Evolutionary conservation across 352 stramenopile species (phyloP), one percentile per base, ranked within the genome.

Genomic region (Peronosclerospora sorghi): DNA sequence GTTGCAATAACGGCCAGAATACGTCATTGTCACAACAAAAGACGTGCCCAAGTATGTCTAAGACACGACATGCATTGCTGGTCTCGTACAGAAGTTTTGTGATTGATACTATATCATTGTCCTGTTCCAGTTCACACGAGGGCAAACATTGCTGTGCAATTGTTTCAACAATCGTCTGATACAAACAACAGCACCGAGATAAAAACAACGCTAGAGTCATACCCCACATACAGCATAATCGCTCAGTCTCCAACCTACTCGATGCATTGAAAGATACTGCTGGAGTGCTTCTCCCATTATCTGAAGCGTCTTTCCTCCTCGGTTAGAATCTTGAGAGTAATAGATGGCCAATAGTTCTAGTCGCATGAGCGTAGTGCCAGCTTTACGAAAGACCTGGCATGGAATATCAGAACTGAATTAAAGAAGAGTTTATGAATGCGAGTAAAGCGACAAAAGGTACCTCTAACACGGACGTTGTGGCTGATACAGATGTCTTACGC

Each of bases 251-350:
- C 7, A 27, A 13, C 45, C 52, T 60, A 84, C 74, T 62, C 73
- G 69, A 46, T 80, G 70, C 0, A 43, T 46, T 5, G 56, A 62
- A 8, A 86, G 54, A 37, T 73, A 87, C 10, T 68, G 3, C 20
- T 66, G 27, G 6, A 87, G 43, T 8, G 72, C 68, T 28, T 78
- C 48, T 18, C 68, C 70, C 35, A 83, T 62, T 4, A 63, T 60
- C n/a, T 87, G 72, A 19, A 78, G 50, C 1, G 68, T 83, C 20
- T 79, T 85, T 5, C 75, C 75, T 29, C 73, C 75, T 48, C 75
- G 54, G 9, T 46, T 48, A 12, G 75, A 52, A 45, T 84, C 71
- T 53, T 87, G 75, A 12, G 57, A 59, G 28, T 69, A 87, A 36
- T 78, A 87, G 5, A 68, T 63, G 20, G 61, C 69, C 35, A 87